Evolutionary conservation across 1,284 basidiomycete genomes (phyloP).

Genomic region (Peniophora sp.): DNA sequence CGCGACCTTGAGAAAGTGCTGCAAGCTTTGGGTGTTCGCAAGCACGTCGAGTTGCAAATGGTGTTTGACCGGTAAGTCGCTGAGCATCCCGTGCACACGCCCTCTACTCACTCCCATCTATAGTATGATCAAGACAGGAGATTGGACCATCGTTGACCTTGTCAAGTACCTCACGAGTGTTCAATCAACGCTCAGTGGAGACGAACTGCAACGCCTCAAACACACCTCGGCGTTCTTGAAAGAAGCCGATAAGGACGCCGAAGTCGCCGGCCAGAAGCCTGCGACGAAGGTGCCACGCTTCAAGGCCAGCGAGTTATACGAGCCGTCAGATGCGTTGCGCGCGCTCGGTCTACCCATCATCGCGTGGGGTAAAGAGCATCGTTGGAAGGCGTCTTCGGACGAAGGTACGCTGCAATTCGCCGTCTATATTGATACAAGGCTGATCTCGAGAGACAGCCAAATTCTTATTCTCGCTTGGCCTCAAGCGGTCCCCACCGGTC

Average conservation of each 20-base stretch:
- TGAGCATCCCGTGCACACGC: not conserved
- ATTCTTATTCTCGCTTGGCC: slow-evolving; percentile 75
- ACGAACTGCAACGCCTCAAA: slow-evolving; percentile 69
- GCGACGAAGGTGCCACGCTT: slow-evolving; percentile 35
- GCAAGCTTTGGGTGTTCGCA: slow-evolving; percentile 75
- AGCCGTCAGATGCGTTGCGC: slow-evolving; percentile 72
- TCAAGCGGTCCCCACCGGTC: slow-evolving; percentile 69
- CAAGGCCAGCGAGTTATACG: slow-evolving; percentile 73
- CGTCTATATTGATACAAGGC: not conserved
- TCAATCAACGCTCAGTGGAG: slow-evolving; percentile 55
- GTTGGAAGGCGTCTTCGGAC: slow-evolving; percentile 75
- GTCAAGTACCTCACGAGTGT: slow-evolving; percentile 88
- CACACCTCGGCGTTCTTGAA: slow-evolving; percentile 79
- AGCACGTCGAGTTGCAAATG: slow-evolving; percentile 86
- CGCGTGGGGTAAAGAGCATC: slow-evolving; percentile 76
- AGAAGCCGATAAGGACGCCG: slow-evolving; percentile 33
- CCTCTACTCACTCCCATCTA: not conserved
- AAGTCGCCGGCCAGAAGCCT: slow-evolving; percentile 14
- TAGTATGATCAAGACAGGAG: slow-evolving; percentile 81
- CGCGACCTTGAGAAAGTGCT: slow-evolving; percentile 76
- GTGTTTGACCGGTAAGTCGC: slow-evolving; percentile 65
- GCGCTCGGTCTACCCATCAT: slow-evolving; percentile 75
- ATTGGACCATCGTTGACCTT: slow-evolving; percentile 76
- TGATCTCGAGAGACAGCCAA: slow-evolving; percentile 48
- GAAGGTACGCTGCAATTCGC: slow-evolving; percentile 56